These are phyloP conservation scores for Eucalyptus decipiens DNA, from an alignment of 345 rosid genomes.

Conservation along the genomic window DNA sequence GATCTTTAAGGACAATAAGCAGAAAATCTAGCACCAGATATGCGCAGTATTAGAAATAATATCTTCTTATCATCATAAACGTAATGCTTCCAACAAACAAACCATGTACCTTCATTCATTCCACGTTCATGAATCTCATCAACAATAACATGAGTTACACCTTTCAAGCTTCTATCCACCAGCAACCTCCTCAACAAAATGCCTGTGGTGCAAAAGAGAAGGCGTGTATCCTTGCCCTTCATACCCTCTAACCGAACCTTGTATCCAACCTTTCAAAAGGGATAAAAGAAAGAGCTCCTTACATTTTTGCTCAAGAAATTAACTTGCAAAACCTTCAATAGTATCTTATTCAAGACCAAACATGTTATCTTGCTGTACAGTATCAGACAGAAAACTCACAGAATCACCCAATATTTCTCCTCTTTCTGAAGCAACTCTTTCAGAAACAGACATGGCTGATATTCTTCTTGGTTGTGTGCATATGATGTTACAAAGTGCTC, in stretches of 20 bases:
- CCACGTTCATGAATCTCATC: slow-evolving; percentile 99
- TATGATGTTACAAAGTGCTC: slow-evolving; percentile 77
- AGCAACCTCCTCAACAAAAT: slow-evolving; percentile 85
- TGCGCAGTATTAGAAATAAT: slow-evolving; percentile 5
- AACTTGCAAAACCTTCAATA: background rate
- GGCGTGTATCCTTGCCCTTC: slow-evolving; percentile 79
- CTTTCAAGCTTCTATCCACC: slow-evolving; percentile 75
- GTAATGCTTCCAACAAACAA: background rate
- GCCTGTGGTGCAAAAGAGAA: slow-evolving; percentile 94
- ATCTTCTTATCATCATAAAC: background rate
- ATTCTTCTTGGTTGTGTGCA: slow-evolving; percentile 95
- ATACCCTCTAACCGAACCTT: slow-evolving; percentile 92
- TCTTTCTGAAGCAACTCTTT: slow-evolving; percentile 89
- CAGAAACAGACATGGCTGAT: slow-evolving; percentile 94
- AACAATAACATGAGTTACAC: slow-evolving; percentile 81
- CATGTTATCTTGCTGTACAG: background rate
- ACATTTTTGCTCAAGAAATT: background rate
- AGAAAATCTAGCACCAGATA: slow-evolving; percentile 58
- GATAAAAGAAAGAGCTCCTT: slow-evolving; percentile 1
- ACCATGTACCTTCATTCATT: slow-evolving; percentile 78
- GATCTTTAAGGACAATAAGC: slow-evolving; percentile 87
- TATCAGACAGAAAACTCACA: slow-evolving; percentile 42
- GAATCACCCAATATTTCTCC: slow-evolving; percentile 94
- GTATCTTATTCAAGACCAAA: background rate
- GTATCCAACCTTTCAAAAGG: slow-evolving; percentile 60